Evolutionary conservation across 2,329 filamentous ascomycete genomes (phyloP).

Genomic region (Salinomyces thailandicus): DNA sequence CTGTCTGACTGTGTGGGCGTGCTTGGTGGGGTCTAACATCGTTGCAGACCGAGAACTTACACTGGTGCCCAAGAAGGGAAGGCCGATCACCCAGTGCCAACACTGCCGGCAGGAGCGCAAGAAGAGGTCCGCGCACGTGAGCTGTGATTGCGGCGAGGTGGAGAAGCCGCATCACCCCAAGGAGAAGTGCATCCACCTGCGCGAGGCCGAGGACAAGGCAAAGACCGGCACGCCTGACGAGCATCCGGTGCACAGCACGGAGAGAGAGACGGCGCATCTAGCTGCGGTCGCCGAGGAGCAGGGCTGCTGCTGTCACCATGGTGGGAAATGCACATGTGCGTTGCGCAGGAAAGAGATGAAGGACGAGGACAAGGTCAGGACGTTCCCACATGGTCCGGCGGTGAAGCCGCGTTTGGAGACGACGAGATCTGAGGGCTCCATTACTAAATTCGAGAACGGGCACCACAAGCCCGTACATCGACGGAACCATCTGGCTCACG

Average conservation of each 20-base stretch:
- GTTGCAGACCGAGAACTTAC: constrained; percentile 72
- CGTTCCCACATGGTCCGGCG: constrained; percentile 28
- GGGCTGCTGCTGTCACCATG: constrained; percentile 46
- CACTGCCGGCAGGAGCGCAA: constrained; percentile 96
- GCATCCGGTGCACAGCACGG: constrained; percentile 7
- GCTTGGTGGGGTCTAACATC: constrained; percentile 10
- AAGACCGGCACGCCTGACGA: constrained; percentile 21
- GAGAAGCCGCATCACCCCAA: constrained; percentile 56
- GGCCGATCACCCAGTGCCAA: constrained; percentile 92
- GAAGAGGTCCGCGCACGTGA: constrained; percentile 85
- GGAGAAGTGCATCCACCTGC: constrained; percentile 36
- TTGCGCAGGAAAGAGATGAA: constrained; percentile 43
- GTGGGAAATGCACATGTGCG: constrained; percentile 50
- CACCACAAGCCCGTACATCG: constrained; percentile 56
- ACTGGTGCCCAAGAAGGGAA: constrained; percentile 95
- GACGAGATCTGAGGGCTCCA: constrained; percentile 48
- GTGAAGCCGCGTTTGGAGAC: constrained; percentile 49
- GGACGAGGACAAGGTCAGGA: constrained; percentile 17
- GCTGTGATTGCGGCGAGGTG: constrained; percentile 84
- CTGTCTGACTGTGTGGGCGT: constrained; percentile 28
- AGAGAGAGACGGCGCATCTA: constrained; percentile 19
- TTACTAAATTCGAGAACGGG: constrained; percentile 53
- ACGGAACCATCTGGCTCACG: constrained; percentile 54
- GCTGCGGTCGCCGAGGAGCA: constrained; percentile 28
- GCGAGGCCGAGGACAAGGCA: constrained; percentile 27